These are phyloP conservation scores for Calcarisporium arbuscula DNA, from an alignment of 2,329 filamentous ascomycete species.

Conservation along the genomic window DNA sequence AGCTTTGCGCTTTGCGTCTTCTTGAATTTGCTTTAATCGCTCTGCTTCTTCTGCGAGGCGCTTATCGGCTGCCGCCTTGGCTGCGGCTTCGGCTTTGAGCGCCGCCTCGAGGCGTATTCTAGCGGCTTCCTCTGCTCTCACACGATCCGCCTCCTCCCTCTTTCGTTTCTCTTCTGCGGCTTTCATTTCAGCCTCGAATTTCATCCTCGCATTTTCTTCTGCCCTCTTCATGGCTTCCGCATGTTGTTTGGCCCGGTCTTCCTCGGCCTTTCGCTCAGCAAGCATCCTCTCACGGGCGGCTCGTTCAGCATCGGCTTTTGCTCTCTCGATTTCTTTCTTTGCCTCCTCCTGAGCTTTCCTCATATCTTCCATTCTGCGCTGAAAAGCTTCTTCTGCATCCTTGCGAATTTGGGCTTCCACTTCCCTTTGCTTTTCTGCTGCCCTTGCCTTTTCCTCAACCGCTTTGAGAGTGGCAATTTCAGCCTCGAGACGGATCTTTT, in stretches of 20 bases:
- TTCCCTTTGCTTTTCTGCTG: slow-evolving; percentile 36
- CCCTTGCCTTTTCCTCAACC: slow-evolving; percentile 38
- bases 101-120: slow-evolving; percentile 33
- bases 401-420: slow-evolving; percentile 37
- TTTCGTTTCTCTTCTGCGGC: slow-evolving; percentile 37
- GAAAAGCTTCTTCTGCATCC: slow-evolving; percentile 40
- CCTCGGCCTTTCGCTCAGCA: slow-evolving; percentile 36
- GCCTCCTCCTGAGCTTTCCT: slow-evolving; percentile 38
- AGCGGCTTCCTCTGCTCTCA: slow-evolving; percentile 43
- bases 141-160: slow-evolving; percentile 31
- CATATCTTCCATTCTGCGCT: slow-evolving; percentile 33
- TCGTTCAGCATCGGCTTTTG: slow-evolving; percentile 38
- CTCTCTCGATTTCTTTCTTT: slow-evolving; percentile 40
- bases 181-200: slow-evolving; percentile 33
- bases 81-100: slow-evolving; percentile 33
- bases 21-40: slow-evolving; percentile 28
- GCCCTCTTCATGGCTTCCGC: slow-evolving; percentile 28
- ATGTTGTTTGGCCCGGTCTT: slow-evolving; percentile 34
- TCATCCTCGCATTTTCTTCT: slow-evolving; percentile 29
- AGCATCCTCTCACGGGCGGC: slow-evolving; percentile 38
- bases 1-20: slow-evolving; percentile 30
- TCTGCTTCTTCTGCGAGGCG: slow-evolving; percentile 37
- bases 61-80: slow-evolving; percentile 34
- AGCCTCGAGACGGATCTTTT: slow-evolving; percentile 56
- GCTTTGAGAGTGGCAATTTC: slow-evolving; percentile 47